phyloP scores from a whole-genome alignment of 139 green algal genomes.

The Chlamydomonas incerta region DNA sequence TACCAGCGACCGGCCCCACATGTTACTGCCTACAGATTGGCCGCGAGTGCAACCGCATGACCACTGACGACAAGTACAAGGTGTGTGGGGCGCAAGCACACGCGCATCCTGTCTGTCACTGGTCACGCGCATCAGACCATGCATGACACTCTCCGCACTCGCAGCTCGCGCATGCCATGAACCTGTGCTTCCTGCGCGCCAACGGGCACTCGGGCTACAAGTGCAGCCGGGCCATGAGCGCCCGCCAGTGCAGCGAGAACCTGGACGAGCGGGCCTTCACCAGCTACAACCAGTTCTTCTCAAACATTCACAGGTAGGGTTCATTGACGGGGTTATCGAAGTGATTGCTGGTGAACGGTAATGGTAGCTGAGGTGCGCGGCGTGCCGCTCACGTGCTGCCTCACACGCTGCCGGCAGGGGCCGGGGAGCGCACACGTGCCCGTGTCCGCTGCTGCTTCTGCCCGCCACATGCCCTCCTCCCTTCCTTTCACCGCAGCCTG shows the following conservation, averaged over 20 bases:
- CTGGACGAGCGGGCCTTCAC: constrained; percentile 26
- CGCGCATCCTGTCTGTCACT: too few relatives aligned
- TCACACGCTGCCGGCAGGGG: too few relatives aligned
- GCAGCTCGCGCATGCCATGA: constrained; percentile 31
- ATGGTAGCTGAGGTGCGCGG: too few relatives aligned
- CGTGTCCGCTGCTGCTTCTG: too few relatives aligned
- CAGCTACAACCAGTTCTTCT: constrained; percentile 36
- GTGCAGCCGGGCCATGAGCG: constrained; percentile 9
- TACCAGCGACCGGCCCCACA: not conserved
- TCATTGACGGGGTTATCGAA: too few relatives aligned
- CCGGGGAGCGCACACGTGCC: too few relatives aligned
- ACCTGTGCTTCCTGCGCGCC: constrained; percentile 25
- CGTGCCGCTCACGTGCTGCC: too few relatives aligned
- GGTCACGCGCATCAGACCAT: too few relatives aligned
- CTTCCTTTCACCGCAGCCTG: constrained; percentile 4
- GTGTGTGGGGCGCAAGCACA: not conserved
- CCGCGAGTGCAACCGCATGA: constrained; percentile 29
- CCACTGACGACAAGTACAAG: constrained; percentile 20
- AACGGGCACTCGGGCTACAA: constrained; percentile 23
- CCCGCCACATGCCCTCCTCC: too few relatives aligned
- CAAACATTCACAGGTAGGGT: constrained; percentile 34
- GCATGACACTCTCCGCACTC: too few relatives aligned
- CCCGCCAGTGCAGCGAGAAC: not conserved
- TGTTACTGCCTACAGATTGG: not conserved
- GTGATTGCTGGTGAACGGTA: too few relatives aligned